Conservation (phyloP, 164 flowering plant species). For the Warburgia ugandensis region DNA sequence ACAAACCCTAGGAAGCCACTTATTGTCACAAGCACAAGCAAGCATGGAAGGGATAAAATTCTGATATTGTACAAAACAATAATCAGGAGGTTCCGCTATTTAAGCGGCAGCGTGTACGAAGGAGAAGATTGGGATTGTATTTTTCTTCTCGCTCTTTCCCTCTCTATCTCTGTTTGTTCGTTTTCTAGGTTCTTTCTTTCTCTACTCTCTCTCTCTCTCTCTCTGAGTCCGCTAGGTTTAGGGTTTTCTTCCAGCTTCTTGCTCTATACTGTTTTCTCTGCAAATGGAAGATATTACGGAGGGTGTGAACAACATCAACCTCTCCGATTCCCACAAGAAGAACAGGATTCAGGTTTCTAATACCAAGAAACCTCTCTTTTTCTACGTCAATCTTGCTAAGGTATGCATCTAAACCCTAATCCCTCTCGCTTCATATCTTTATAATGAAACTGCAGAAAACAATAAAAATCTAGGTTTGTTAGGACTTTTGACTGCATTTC, state of each 20-base stretch:
- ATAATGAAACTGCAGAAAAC: no score
- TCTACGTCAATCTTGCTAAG: slow-evolving; percentile 21
- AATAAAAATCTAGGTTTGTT: no score
- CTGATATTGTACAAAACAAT: no score
- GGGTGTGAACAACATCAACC: slow-evolving; percentile 42
- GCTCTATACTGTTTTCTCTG: neutral
- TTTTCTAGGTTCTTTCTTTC: neutral
- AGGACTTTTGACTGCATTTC: no score
- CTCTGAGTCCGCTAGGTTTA: neutral
- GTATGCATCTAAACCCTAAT: slow-evolving; percentile 3
- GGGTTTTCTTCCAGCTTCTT: slow-evolving; percentile 2
- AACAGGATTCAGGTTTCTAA: slow-evolving; percentile 72
- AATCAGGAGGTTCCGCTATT: slow-evolving; percentile 5
- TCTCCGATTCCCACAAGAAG: slow-evolving; percentile 37
- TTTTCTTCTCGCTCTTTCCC: neutral
- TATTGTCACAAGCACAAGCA: no score
- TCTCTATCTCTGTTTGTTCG: neutral
- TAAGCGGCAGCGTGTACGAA: neutral
- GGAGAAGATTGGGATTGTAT: neutral
- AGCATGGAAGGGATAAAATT: neutral
- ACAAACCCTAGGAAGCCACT: no score
- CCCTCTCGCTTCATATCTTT: neutral
- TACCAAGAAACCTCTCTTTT: slow-evolving; percentile 30
- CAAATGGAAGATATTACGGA: slow-evolving; percentile 55
- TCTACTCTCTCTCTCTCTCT: no score